Percentiles rank a stretch among this genome's conserved stretches.
These are phyloP conservation scores for Hypoxylon sp. DNA, from an alignment of 2,329 filamentous ascomycete genomes.

Conservation along the genomic window DNA sequence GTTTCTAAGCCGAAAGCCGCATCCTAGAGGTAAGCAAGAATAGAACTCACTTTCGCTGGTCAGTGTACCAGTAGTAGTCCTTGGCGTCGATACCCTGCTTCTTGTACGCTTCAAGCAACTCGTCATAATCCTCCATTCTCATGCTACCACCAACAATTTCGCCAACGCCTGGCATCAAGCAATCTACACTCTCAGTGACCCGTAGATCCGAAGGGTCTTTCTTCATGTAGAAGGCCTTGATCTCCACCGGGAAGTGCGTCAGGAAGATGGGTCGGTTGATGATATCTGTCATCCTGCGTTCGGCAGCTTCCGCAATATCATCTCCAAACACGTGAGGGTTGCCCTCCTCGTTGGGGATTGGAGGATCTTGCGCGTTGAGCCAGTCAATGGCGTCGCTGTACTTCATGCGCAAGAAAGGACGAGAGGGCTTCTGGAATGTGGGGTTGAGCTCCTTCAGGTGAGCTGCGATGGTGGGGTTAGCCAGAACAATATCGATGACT, in stretches of 20 bases:
- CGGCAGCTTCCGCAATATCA: constrained; percentile 97
- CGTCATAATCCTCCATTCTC: constrained; percentile 93
- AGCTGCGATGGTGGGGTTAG: constrained; percentile 78
- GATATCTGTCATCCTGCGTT: constrained; percentile 96
- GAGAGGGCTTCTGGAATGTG: constrained; percentile 82
- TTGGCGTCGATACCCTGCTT: constrained; percentile 86
- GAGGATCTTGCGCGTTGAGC: constrained; percentile 84
- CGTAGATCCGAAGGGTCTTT: constrained; percentile 83
- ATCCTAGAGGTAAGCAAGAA: constrained; percentile 14
- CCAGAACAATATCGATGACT: constrained; percentile 83
- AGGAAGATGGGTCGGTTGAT: constrained; percentile 97
- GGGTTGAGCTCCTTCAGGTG: constrained; percentile 92
- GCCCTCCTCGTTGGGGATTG: constrained; percentile 92
- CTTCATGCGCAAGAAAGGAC: constrained; percentile 94
- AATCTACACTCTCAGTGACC: constrained; percentile 93
- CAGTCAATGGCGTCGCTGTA: constrained; percentile 95
- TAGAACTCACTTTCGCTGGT: constrained; percentile 87
- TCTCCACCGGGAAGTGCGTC: constrained; percentile 96
- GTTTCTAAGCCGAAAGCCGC: constrained; percentile 23
- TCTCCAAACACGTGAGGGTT: constrained; percentile 93
- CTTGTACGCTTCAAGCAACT: constrained; percentile 89
- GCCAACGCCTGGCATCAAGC: constrained; percentile 90
- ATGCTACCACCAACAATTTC: constrained; percentile 98
- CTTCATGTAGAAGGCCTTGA: constrained; percentile 99
- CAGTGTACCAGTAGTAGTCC: constrained; percentile 98